Conservation (phyloP, 2,329 filamentous ascomycete genomes). For the Ascocoryne sarcoides region DNA sequence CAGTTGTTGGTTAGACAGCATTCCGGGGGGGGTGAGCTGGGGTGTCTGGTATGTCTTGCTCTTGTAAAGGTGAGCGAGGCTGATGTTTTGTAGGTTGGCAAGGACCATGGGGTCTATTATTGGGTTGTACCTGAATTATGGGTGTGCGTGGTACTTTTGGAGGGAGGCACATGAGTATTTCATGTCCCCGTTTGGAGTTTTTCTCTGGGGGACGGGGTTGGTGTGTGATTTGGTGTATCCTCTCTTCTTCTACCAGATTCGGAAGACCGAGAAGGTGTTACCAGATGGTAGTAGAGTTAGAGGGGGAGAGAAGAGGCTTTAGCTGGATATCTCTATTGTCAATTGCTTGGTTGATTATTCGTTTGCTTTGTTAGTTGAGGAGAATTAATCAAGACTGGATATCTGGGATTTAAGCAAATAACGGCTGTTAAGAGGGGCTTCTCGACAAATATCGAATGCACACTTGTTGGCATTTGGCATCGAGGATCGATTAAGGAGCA, state of each 20-base stretch:
- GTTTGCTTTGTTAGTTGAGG: no score
- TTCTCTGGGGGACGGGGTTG: slow-evolving; percentile 34
- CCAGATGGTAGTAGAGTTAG: slow-evolving; percentile 30
- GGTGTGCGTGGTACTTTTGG: slow-evolving; percentile 41
- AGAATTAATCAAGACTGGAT: no score
- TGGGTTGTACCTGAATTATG: slow-evolving; percentile 33
- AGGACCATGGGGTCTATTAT: slow-evolving; percentile 35
- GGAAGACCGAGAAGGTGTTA: slow-evolving; percentile 32
- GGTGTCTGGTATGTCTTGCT: slow-evolving; percentile 39
- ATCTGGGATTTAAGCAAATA: no score
- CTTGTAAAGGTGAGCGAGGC: no score
- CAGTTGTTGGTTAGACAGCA: slow-evolving; percentile 38
- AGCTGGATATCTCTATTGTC: no score
- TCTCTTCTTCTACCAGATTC: slow-evolving; percentile 34
- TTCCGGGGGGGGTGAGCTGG: slow-evolving; percentile 40
- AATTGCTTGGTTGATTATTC: no score
- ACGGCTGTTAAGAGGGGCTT: no score
- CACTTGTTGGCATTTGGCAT: no score
- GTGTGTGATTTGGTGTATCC: slow-evolving; percentile 38
- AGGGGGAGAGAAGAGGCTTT: no score
- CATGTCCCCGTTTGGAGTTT: slow-evolving; percentile 34
- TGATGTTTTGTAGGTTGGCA: no score
- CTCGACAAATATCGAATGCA: no score
- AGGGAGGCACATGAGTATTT: slow-evolving; percentile 42
- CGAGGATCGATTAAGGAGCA: no score